phyloP scores from a whole-genome alignment of 2,329 filamentous ascomycete species.

The Diplocarpon rosae region DNA sequence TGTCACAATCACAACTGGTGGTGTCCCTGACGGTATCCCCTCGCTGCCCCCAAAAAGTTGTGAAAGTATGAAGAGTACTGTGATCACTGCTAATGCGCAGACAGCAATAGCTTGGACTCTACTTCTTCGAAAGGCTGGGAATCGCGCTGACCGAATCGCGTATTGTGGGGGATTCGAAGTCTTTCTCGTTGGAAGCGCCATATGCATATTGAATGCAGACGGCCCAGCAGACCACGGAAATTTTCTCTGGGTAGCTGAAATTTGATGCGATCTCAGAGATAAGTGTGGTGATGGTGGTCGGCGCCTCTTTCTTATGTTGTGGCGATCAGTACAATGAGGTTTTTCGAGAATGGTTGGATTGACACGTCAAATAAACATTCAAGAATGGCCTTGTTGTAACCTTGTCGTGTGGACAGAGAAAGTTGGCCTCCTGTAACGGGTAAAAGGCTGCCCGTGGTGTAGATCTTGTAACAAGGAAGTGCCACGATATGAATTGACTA shows the following conservation, averaged over 20 bases:
- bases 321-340: too few relatives aligned
- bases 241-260: background rate
- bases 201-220: constrained; percentile 55
- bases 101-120: constrained; percentile 50
- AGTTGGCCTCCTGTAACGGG: background rate
- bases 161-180: constrained; percentile 67
- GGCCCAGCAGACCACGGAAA: constrained; percentile 7
- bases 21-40: constrained; percentile 39
- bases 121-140: constrained; percentile 46
- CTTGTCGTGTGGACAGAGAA: background rate
- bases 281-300: background rate
- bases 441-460: constrained; percentile 1
- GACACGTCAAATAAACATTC: too few relatives aligned
- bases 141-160: constrained; percentile 45
- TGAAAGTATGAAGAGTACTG: constrained; percentile 50
- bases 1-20: constrained; percentile 70
- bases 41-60: constrained; percentile 21
- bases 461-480: background rate
- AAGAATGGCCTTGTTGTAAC: too few relatives aligned
- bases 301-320: too few relatives aligned
- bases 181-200: constrained; percentile 80
- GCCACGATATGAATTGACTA: constrained; percentile 1
- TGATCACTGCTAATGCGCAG: constrained; percentile 24
- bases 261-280: background rate
- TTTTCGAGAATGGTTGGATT: too few relatives aligned